Evolutionary conservation across 2,329 filamentous ascomycete genomes (phyloP).

Genomic region (Dothideomycetes sp.): DNA sequence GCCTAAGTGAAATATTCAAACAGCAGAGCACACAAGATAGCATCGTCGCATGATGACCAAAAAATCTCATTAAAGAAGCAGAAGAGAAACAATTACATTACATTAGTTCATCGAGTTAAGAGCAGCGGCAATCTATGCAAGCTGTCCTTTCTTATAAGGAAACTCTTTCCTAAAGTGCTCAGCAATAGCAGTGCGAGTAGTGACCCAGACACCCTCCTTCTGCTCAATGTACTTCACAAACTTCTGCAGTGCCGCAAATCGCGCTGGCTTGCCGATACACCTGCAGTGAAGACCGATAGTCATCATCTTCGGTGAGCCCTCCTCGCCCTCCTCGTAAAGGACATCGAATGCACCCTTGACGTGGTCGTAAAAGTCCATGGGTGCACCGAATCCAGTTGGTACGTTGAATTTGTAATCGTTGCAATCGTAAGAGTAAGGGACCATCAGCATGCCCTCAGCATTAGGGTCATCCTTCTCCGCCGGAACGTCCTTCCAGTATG

Average conservation of each 20-base stretch:
- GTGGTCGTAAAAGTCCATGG: slow-evolving; percentile 34
- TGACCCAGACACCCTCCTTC: slow-evolving; percentile 45
- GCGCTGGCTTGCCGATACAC: slow-evolving; percentile 41
- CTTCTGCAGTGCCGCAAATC: slow-evolving; percentile 39
- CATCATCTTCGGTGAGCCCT: slow-evolving; percentile 46
- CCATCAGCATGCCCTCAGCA: slow-evolving; percentile 41
- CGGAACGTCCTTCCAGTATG: slow-evolving; percentile 45
- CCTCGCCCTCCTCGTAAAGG: slow-evolving; percentile 40
- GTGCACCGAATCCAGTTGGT: slow-evolving; percentile 34
- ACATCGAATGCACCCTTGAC: slow-evolving; percentile 43
- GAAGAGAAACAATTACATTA: too few relatives aligned
- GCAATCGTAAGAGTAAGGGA: slow-evolving; percentile 45
- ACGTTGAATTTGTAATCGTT: slow-evolving; percentile 41
- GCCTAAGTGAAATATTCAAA: too few relatives aligned
- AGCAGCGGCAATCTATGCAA: slow-evolving; percentile 14
- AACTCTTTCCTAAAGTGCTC: slow-evolving; percentile 37
- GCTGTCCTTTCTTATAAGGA: slow-evolving; percentile 35
- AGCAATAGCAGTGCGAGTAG: slow-evolving; percentile 42
- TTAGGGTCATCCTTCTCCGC: slow-evolving; percentile 30
- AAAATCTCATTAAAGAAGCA: too few relatives aligned
- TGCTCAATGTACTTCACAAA: slow-evolving; percentile 42
- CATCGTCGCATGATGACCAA: too few relatives aligned
- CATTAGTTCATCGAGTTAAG: too few relatives aligned
- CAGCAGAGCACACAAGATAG: too few relatives aligned
- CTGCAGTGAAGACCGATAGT: slow-evolving; percentile 44